A percentile compares a stretch with the other conserved stretches of the same genome.
These are phyloP conservation scores for Agarophyton chilense DNA, from an alignment of 23 red algal species.

Conservation along the genomic window DNA sequence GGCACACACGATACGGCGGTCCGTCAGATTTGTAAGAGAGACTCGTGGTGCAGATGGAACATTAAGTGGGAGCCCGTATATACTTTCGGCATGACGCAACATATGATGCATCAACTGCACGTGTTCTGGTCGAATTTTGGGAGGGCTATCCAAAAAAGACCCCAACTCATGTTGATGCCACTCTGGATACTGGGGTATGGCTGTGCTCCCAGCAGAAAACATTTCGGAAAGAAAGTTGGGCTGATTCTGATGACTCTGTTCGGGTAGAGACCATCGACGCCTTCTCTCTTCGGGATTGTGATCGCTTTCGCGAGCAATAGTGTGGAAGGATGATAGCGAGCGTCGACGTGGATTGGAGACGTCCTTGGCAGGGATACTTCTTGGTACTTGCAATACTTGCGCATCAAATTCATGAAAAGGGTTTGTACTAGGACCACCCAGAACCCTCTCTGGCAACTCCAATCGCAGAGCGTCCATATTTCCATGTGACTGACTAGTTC, in stretches of 20 bases:
- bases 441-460: neutral
- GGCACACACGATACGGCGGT: conserved; percentile 59
- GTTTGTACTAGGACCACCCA: neutral
- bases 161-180: neutral
- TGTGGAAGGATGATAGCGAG: neutral
- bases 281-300: neutral
- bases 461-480: neutral
- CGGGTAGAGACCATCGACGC: conserved; percentile 16
- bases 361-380: neutral
- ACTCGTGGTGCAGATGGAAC: conserved; percentile 59
- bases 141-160: neutral
- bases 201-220: conserved; percentile 13
- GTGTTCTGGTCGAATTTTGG: conserved; percentile 22
- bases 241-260: neutral
- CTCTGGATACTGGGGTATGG: conserved; percentile 5
- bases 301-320: neutral
- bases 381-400: neutral
- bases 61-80: conserved; percentile 74
- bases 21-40: conserved; percentile 69
- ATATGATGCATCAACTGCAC: conserved; percentile 70
- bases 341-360: neutral
- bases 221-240: neutral
- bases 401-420: neutral
- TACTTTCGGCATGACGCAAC: conserved; percentile 80
- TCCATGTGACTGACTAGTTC: neutral